phyloP scores from a whole-genome alignment of 371 early-diverging fungal species.

The Dipsacomyces acuminosporus region DNA sequence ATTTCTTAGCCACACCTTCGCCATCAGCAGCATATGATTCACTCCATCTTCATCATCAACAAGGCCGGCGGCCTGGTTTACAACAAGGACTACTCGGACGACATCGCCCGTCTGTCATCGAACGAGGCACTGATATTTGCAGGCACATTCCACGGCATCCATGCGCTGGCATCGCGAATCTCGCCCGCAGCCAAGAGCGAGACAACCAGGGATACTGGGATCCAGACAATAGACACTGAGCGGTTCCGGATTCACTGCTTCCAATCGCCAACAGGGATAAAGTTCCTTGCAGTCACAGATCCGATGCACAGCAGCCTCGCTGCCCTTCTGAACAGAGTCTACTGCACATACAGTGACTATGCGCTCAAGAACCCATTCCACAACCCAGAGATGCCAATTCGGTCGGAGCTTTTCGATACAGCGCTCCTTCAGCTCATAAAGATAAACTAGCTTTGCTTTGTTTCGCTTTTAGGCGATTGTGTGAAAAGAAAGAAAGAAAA shows the following conservation, averaged over 20 bases:
- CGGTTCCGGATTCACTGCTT: slow-evolving; percentile 86
- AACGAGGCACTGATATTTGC: slow-evolving; percentile 97
- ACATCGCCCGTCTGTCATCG: slow-evolving; percentile 74
- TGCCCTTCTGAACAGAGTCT: slow-evolving; percentile 66
- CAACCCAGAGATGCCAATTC: slow-evolving; percentile 98
- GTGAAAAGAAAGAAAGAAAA: too few relatives aligned
- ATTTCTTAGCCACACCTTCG: not conserved
- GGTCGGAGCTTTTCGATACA: slow-evolving; percentile 91
- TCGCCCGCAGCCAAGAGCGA: slow-evolving; percentile 56
- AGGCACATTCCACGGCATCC: slow-evolving; percentile 96
- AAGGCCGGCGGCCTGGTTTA: slow-evolving; percentile 96
- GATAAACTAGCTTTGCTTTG: slow-evolving; percentile 2
- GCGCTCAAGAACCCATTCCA: slow-evolving; percentile 99
- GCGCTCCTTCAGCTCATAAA: slow-evolving; percentile 61
- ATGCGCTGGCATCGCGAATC: slow-evolving; percentile 92
- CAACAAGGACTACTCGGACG: slow-evolving; percentile 80
- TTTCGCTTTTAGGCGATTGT: too few relatives aligned
- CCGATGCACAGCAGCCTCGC: slow-evolving; percentile 70
- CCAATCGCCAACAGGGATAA: slow-evolving; percentile 93
- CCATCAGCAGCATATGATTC: slow-evolving; percentile 63
- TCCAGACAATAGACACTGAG: slow-evolving; percentile 88
- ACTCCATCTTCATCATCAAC: slow-evolving; percentile 91
- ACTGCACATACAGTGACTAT: slow-evolving; percentile 91
- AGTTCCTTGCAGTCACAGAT: slow-evolving; percentile 86
- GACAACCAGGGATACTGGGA: slow-evolving; percentile 56